Percentiles rank a stretch among this genome's conserved stretches.
Evolutionary conservation across 352 stramenopile species (phyloP).

Genomic region (Globisporangium carolinianum): DNA sequence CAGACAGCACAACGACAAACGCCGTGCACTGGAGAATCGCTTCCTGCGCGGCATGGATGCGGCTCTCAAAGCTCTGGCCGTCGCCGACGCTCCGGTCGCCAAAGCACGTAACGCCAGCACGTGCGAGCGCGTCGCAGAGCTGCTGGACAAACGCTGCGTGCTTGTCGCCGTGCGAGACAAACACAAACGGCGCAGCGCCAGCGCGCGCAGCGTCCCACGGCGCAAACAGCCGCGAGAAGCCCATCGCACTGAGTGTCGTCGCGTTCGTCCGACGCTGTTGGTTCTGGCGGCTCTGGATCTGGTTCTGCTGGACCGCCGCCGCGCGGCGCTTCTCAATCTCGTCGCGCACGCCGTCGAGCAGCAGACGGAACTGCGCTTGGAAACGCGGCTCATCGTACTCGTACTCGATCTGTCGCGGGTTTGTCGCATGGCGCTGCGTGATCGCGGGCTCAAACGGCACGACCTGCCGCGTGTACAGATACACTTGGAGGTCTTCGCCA

Average conservation of each 20-base stretch:
- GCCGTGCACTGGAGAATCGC: constrained; percentile 72
- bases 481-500: constrained; percentile 72
- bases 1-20: constrained; percentile 75
- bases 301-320: constrained; percentile 33
- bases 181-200: constrained; percentile 43
- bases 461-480: constrained; percentile 77
- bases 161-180: constrained; percentile 73
- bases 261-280: constrained; percentile 2
- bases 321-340: constrained; percentile 76
- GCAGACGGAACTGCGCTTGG: constrained; percentile 60
- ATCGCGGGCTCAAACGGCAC: constrained; percentile 75
- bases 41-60: constrained; percentile 72
- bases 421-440: constrained; percentile 42
- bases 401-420: constrained; percentile 70
- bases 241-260: not conserved
- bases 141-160: constrained; percentile 64
- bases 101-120: constrained; percentile 51
- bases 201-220: constrained; percentile 40
- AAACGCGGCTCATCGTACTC: constrained; percentile 70
- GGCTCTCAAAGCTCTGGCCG: constrained; percentile 54
- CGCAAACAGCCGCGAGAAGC: constrained; percentile 54
- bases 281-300: constrained; percentile 20
- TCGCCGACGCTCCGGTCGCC: constrained; percentile 53
- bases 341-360: constrained; percentile 76
- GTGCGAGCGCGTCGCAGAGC: constrained; percentile 50